Conservation (phyloP, 352 stramenopile species). For the Pythium rhizo-oryzae region DNA sequence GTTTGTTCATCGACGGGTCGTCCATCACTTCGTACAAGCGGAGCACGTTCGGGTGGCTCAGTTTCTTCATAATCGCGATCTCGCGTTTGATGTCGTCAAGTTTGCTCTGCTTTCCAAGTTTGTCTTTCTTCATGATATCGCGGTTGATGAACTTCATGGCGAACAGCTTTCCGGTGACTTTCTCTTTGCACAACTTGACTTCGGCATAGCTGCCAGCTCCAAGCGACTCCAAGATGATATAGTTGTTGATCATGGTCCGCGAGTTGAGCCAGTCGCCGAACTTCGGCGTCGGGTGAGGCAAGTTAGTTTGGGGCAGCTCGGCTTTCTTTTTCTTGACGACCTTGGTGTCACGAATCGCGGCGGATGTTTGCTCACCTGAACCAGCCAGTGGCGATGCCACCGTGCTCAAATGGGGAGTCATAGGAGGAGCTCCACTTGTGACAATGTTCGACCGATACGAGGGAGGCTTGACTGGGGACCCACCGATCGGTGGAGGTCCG, state of each 20-base stretch:
- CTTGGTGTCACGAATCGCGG: slow-evolving; percentile 71
- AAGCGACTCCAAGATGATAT: slow-evolving; percentile 89
- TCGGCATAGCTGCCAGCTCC: slow-evolving; percentile 90
- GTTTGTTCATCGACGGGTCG: slow-evolving; percentile 91
- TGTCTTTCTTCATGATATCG: slow-evolving; percentile 87
- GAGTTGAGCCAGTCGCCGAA: slow-evolving; percentile 87
- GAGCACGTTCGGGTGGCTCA: slow-evolving; percentile 95
- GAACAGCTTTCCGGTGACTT: slow-evolving; percentile 70
- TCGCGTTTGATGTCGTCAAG: slow-evolving; percentile 91
- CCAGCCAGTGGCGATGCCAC: slow-evolving; percentile 3
- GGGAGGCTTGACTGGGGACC: slow-evolving; percentile 37
- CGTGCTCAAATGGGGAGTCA: slow-evolving; percentile 41
- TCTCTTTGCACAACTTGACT: slow-evolving; percentile 90
- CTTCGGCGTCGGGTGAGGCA: slow-evolving; percentile 74
- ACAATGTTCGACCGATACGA: slow-evolving; percentile 63
- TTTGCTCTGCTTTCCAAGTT: slow-evolving; percentile 78
- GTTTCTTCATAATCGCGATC: slow-evolving; percentile 98
- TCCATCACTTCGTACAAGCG: slow-evolving; percentile 96
- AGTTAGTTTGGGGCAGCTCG: slow-evolving; percentile 69
- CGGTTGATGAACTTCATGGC: slow-evolving; percentile 91
- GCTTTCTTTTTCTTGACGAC: slow-evolving; percentile 85
- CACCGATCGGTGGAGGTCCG: slow-evolving; percentile 25
- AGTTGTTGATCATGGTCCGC: slow-evolving; percentile 94
- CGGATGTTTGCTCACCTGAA: slow-evolving; percentile 5
- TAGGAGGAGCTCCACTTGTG: slow-evolving; percentile 31